Percentiles rank a stretch among this genome's conserved stretches.
These are phyloP conservation scores for Taiozyma sp. DNA, from an alignment of 1,139 yeast species.

Conservation along the genomic window DNA sequence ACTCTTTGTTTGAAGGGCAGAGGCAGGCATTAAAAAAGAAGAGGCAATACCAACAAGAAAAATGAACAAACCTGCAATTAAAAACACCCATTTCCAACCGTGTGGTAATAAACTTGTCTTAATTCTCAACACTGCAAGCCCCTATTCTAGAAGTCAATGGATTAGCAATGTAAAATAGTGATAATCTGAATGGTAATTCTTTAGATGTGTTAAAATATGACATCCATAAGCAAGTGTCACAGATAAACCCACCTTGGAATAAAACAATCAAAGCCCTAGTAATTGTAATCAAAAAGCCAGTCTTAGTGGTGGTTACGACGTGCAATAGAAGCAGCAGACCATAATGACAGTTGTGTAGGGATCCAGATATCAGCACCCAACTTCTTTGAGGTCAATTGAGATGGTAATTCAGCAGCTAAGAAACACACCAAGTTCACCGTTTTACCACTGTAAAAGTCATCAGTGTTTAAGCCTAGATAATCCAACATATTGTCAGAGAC, in stretches of 20 bases:
- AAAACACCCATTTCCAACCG: conserved; percentile 55
- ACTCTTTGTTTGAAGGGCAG: conserved; percentile 44
- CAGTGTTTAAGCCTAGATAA: conserved; percentile 39
- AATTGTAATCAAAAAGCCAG: conserved; percentile 35
- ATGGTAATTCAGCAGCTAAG: conserved; percentile 47
- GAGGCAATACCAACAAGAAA: conserved; percentile 44
- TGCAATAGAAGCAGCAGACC: conserved; percentile 46
- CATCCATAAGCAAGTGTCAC: conserved; percentile 51
- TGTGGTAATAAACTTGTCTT: conserved; percentile 26
- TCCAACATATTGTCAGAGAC: conserved; percentile 42
- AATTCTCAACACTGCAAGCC: conserved; percentile 40
- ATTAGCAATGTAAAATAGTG: conserved; percentile 39
- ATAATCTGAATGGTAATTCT: conserved; percentile 45
- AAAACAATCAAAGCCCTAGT: conserved; percentile 45
- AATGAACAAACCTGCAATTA: conserved; percentile 52
- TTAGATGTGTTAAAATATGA: conserved; percentile 48
- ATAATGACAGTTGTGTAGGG: conserved; percentile 44
- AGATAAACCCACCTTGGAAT: conserved; percentile 54
- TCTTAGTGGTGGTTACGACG: conserved; percentile 36
- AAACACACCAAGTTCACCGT: conserved; percentile 43
- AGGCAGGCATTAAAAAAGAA: conserved; percentile 51
- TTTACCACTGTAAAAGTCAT: conserved; percentile 45
- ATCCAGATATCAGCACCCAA: conserved; percentile 52
- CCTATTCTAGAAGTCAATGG: conserved; percentile 15
- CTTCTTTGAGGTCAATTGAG: conserved; percentile 47